Evolutionary conservation across 768 basidiomycete genomes (phyloP).

Genomic region (Tricholoma saponaceum): DNA sequence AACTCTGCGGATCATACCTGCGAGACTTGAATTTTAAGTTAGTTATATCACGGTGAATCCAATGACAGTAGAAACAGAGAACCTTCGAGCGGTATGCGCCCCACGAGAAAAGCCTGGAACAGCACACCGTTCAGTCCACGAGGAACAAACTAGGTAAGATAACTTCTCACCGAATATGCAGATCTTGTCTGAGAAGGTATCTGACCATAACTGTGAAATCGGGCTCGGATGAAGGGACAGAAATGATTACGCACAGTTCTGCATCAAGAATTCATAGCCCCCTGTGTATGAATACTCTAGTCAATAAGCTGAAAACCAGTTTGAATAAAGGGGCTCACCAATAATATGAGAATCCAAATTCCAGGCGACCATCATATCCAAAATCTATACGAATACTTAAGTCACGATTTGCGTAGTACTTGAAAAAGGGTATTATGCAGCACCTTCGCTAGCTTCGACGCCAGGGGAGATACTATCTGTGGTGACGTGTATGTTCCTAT

Average conservation of each 20-base stretch:
- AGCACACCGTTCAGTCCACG: not conserved
- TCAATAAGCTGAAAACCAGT: not conserved
- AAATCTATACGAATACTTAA: slow-evolving; percentile 24
- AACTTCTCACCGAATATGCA: slow-evolving; percentile 51
- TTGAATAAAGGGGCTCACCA: slow-evolving; percentile 24
- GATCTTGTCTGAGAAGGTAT: slow-evolving; percentile 51
- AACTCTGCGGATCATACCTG: slow-evolving; percentile 51
- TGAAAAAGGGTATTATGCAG: not conserved
- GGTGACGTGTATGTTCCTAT: slow-evolving; percentile 48
- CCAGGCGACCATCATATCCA: slow-evolving; percentile 48
- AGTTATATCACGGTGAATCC: not conserved
- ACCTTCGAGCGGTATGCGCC: slow-evolving; percentile 58
- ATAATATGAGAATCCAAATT: slow-evolving; percentile 47
- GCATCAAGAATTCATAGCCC: slow-evolving; percentile 59
- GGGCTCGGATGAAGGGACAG: not conserved
- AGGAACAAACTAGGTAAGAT: not conserved
- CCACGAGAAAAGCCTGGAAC: slow-evolving; percentile 55
- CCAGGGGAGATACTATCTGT: slow-evolving; percentile 30
- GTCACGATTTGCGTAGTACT: not conserved
- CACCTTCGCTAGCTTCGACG: slow-evolving; percentile 37
- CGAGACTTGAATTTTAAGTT: slow-evolving; percentile 26
- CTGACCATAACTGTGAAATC: slow-evolving; percentile 19
- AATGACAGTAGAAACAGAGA: not conserved
- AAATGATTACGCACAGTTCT: slow-evolving; percentile 37
- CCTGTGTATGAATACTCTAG: slow-evolving; percentile 19